Percentiles rank a stretch among this genome's conserved stretches.
Conservation (phyloP, 139 green algal species). For the Haematococcus lacustris region DNA sequence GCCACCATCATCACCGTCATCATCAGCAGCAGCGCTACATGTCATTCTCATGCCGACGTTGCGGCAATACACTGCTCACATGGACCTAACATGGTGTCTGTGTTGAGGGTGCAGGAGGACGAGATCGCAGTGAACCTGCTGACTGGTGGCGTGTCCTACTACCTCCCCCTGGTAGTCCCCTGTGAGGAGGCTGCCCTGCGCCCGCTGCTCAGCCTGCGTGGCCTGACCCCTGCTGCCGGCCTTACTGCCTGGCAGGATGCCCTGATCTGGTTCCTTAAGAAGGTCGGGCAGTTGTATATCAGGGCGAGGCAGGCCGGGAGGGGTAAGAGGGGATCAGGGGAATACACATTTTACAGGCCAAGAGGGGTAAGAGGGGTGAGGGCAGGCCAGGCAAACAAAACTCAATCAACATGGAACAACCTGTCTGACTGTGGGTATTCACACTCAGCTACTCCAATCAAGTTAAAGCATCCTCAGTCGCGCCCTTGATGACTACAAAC, state of each 20-base stretch:
- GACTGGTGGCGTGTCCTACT: constrained; percentile 39
- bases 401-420: too few species aligned
- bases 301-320: too few species aligned
- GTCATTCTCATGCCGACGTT: not conserved
- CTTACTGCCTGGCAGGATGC: not conserved
- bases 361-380: too few species aligned
- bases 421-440: too few species aligned
- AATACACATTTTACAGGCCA: too few species aligned
- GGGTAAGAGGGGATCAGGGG: too few species aligned
- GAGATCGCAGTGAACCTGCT: constrained; percentile 55
- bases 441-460: too few species aligned
- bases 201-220: constrained; percentile 3
- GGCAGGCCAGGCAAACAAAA: too few species aligned
- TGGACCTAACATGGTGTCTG: not conserved
- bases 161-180: constrained; percentile 47
- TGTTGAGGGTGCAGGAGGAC: constrained; percentile 41
- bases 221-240: not conserved
- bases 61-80: not conserved
- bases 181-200: constrained; percentile 7
- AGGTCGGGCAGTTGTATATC: too few species aligned
- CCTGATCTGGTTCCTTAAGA: constrained; percentile 7
- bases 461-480: too few species aligned
- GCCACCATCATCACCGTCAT: not conserved
- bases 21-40: not conserved
- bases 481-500: too few species aligned